Percentiles rank a stretch among this genome's conserved stretches.
Evolutionary conservation across 83 land plant genomes (phyloP).

Genomic region (Picea mariana): DNA sequence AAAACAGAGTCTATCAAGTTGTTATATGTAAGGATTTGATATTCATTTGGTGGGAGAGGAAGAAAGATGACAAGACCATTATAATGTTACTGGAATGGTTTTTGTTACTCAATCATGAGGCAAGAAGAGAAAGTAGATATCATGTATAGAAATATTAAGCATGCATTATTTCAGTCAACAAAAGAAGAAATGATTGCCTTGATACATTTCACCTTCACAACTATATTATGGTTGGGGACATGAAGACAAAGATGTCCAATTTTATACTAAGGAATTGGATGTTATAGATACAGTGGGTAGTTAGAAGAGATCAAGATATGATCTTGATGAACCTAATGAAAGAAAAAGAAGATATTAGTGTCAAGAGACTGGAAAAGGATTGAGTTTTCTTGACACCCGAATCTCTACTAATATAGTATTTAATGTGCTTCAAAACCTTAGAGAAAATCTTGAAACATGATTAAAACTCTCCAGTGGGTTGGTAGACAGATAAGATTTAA

Average conservation of each 20-base stretch:
- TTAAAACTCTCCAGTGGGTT: too few relatives aligned
- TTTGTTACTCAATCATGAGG: slow-evolving; percentile 46
- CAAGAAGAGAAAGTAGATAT: slow-evolving; percentile 51
- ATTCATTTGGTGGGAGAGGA: slow-evolving; percentile 44
- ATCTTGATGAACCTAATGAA: slow-evolving; percentile 4
- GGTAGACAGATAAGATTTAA: too few relatives aligned
- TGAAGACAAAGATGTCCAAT: slow-evolving; percentile 59
- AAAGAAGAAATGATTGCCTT: slow-evolving; percentile 51
- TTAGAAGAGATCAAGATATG: too few relatives aligned
- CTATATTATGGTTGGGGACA: slow-evolving; percentile 45
- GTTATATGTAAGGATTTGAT: slow-evolving; percentile 49
- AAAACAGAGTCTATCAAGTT: slow-evolving; percentile 39
- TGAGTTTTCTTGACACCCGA: too few relatives aligned
- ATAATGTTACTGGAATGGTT: slow-evolving; percentile 44
- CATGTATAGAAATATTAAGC: slow-evolving; percentile 47
- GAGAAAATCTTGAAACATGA: too few relatives aligned
- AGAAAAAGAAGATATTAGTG: slow-evolving; percentile 9
- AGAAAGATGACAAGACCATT: slow-evolving; percentile 45
- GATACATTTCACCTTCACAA: slow-evolving; percentile 47
- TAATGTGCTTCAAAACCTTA: too few relatives aligned
- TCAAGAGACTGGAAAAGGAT: too few relatives aligned
- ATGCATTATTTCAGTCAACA: slow-evolving; percentile 58
- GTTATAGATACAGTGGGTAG: slow-evolving; percentile 25
- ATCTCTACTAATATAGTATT: too few relatives aligned
- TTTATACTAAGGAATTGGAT: slow-evolving; percentile 45